Evolutionary conservation across 768 basidiomycete species (phyloP).

Genomic region (Tulasnella sp.): DNA sequence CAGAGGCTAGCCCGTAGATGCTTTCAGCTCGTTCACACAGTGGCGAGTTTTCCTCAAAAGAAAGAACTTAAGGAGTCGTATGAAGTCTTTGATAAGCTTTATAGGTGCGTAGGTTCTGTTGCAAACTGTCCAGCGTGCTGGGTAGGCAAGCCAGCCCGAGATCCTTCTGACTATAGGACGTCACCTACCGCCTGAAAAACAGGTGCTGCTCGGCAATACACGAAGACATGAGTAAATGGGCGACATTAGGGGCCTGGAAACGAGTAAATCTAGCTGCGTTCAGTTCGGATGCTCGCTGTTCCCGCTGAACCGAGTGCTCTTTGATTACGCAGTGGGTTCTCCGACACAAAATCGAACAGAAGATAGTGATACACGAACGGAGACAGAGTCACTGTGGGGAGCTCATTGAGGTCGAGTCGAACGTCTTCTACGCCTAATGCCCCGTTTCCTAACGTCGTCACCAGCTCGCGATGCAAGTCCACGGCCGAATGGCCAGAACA

Average conservation of each 20-base stretch:
- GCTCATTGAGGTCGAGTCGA: background rate
- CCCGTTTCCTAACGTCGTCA: too few relatives aligned
- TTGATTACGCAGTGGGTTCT: background rate
- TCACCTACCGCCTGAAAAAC: background rate
- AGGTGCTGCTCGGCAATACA: background rate
- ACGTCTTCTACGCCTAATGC: too few relatives aligned
- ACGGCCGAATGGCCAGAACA: background rate
- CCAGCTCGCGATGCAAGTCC: background rate
- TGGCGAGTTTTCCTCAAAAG: background rate
- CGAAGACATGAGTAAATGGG: background rate
- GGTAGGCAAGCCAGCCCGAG: background rate
- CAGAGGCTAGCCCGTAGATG: too few relatives aligned
- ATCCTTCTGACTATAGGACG: background rate
- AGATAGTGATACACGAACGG: background rate
- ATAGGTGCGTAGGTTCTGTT: background rate
- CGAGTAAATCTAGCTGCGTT: background rate
- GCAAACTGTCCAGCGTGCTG: background rate
- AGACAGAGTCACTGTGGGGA: background rate
- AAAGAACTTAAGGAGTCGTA: background rate
- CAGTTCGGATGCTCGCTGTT: too few relatives aligned
- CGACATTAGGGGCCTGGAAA: background rate
- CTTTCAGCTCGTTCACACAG: background rate
- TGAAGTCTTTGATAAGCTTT: background rate
- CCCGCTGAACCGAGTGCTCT: background rate
- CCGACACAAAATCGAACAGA: background rate